Evolutionary conservation across 169 alveolate species (phyloP), one percentile per base, ranked within the genome.

Genomic region (Babesia sp.): DNA sequence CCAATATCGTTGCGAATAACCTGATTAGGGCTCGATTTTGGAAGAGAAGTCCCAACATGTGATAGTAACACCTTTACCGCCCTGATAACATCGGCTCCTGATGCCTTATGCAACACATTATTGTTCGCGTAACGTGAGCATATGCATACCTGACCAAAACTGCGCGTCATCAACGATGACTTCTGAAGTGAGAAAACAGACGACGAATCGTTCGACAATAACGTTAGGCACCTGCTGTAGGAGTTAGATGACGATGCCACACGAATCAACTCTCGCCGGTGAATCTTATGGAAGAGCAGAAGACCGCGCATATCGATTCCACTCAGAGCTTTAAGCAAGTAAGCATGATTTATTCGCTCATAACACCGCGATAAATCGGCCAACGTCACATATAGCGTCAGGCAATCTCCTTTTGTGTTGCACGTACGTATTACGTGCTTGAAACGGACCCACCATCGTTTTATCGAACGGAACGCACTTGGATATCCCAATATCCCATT

Each of bases 301-400:
- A 57, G 37, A 36, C 50, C 81, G 29, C 16, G 42, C 0, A 71
- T 26, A n/a, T 69, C 61, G 14, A 72, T 37, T 0, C 39, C 41
- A 24, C 34, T 48, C 58, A 81, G 37, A 11, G 26, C 74, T 39
- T 41, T 28, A 55, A 81, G 18, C 51, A 81, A 59, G 34, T 51
- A 20, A 16, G 24, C 66, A 33, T 81, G 89, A 12, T 74, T 66
- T 11, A 81, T 81, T 58, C 51, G 45, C 50, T 73, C 89, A 45
- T 81, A 81, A 26, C 89, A 81, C 8, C 59, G 55, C 12, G 89
- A 81, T 41, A 81, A 48, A 37, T 81, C 89, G 3, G 85, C 89
- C n/a, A 81, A 34, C 22, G 55, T 50, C 9, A 68, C 57, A 53
- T 81, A 72, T 16, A 81, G 29, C 20, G 56, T 59, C 31, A 68